Evolutionary conservation across 192 early-diverging fungal species (phyloP), one percentile per base, ranked within the genome.

Genomic region (Linderina pennispora): DNA sequence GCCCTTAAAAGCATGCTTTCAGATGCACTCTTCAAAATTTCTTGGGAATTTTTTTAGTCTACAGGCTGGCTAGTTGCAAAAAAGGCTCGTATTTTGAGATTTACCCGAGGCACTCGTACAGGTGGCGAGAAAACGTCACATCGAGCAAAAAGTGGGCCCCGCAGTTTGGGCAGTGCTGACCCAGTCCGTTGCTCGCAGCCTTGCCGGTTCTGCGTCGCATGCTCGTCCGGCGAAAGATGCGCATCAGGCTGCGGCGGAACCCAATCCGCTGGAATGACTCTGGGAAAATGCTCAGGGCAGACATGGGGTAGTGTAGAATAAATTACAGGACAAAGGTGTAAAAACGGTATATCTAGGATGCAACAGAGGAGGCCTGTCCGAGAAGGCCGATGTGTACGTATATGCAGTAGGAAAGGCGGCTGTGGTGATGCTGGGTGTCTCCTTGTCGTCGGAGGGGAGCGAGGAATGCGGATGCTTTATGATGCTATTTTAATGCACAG

Each of bases 41-140:
- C n/a, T n/a, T n/a, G n/a, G n/a, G n/a, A n/a, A n/a, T n/a, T n/a
- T n/a, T n/a, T n/a, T n/a, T n/a, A n/a, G n/a, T n/a, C n/a, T n/a
- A n/a, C n/a, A n/a, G n/a, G n/a, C n/a, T n/a, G n/a, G n/a, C n/a
- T n/a, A n/a, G n/a, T n/a, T n/a, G n/a, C n/a, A n/a, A n/a, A n/a
- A n/a, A n/a, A n/a, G n/a, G n/a, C n/a, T n/a, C n/a, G n/a, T n/a
- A n/a, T n/a, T n/a, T n/a, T n/a, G n/a, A n/a, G n/a, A n/a, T n/a
- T 31, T 11, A 31, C 6, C 28, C 28, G 6, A 39, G 53, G 39
- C 67, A 71, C 55, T 71, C 67, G 43, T 63, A 58, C 51, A 71
- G 44, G 19, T 71, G 67, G 23, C 61, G 67, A n/a, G 60, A 59
- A 53, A 63, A 71, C 11, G 67, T 71, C 60, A 71, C 58, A 15